Conservation (phyloP, 768 basidiomycete species). For the Goffeauzyma gilvescens region DNA sequence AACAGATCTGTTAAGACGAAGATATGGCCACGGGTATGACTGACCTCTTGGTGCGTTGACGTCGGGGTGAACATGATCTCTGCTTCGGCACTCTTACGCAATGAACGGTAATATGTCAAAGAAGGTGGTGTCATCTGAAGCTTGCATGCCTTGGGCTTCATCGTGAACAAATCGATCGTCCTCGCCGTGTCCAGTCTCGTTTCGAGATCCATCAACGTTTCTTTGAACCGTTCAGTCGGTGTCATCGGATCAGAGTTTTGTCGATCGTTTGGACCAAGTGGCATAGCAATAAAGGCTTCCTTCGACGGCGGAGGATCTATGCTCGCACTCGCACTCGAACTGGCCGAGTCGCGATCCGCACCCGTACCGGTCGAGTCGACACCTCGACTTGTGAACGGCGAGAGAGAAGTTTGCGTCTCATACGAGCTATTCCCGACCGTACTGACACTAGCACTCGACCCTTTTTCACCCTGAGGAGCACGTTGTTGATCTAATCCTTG, state of each 20-base stretch:
- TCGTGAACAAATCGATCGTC: slow-evolving; percentile 84
- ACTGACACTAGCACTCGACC: no score
- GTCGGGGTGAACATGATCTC: slow-evolving; percentile 58
- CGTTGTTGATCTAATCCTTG: no score
- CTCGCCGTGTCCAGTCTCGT: slow-evolving; percentile 52
- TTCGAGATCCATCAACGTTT: slow-evolving; percentile 53
- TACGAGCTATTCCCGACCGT: no score
- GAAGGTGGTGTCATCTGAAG: slow-evolving; percentile 71
- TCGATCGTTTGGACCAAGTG: no score
- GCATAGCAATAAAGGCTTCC: no score
- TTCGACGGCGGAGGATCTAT: no score
- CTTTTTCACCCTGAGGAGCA: no score
- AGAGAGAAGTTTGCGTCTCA: no score
- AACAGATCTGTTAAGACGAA: slow-evolving; percentile 85
- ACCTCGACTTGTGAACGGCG: no score
- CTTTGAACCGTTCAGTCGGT: slow-evolving; percentile 4
- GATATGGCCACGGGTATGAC: slow-evolving; percentile 60
- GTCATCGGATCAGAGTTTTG: no score
- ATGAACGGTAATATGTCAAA: slow-evolving; percentile 55
- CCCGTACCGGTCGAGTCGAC: no score
- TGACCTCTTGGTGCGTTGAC: slow-evolving; percentile 49
- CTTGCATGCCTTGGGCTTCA: slow-evolving; percentile 80
- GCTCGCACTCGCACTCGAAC: slow-evolving; percentile 12
- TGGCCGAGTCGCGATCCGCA: no score
- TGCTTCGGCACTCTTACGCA: slow-evolving; percentile 55